Conservation (phyloP, 148 eudicot genomes). For the Polygonum aviculare region DNA sequence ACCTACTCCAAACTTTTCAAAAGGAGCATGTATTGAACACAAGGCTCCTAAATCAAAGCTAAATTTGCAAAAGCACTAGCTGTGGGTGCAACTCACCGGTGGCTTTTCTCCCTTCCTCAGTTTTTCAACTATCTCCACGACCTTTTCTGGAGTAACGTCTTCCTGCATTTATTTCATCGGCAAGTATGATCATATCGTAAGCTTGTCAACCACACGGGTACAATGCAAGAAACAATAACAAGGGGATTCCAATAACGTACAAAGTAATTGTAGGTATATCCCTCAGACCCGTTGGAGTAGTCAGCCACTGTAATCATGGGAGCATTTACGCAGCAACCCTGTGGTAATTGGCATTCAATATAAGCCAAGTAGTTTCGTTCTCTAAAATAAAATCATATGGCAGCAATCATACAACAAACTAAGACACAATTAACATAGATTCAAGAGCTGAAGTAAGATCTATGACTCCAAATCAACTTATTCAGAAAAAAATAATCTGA, state of each 20-base stretch:
- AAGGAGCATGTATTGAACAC: background rate
- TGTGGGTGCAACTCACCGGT: conserved; percentile 41
- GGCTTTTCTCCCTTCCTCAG: conserved; percentile 83
- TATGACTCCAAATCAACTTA: background rate
- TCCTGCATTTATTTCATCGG: conserved; percentile 38
- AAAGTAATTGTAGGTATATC: conserved; percentile 79
- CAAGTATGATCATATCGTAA: background rate
- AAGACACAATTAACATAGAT: background rate
- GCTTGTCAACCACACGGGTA: background rate
- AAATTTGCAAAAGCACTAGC: background rate
- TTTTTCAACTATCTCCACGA: conserved; percentile 81
- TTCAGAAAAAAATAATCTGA: background rate
- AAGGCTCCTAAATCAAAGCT: background rate
- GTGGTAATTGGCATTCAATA: conserved; percentile 7
- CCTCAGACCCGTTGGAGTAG: conserved; percentile 91
- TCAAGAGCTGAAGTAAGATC: background rate
- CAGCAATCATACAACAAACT: background rate
- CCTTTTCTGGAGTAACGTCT: conserved; percentile 74
- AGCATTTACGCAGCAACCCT: conserved; percentile 99
- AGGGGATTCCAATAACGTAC: conserved; percentile 37
- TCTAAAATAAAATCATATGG: background rate
- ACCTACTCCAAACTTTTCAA: background rate
- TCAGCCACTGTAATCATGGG: conserved; percentile 98
- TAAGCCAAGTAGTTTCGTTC: background rate
- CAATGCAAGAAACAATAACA: background rate